Base-by-base conservation (phyloP, 2,329 filamentous ascomycete genomes). In the Fusarium sp. region DNA sequence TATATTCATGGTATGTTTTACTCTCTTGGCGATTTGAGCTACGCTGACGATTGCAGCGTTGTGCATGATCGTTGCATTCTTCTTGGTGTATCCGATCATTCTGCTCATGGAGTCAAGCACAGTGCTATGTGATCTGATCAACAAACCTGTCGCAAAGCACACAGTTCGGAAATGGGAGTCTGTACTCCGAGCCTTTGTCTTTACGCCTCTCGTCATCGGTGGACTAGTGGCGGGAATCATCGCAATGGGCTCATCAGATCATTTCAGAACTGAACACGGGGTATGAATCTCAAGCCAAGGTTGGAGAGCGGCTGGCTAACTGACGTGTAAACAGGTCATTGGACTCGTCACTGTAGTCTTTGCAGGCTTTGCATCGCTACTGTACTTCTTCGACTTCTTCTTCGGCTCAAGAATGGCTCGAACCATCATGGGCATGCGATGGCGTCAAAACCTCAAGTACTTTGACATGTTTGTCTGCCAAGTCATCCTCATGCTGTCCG, bases 381-480 rank as follows among this genome's bases (percentile, higher is more conserved):
- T 66, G 1, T 66, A 41, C 52, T 66, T 66, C 21, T 66, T 60
- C 7, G 35, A 33, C 29, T 66, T 66, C 44, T 66, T 66, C 19
- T 66, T 66, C 8, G 54, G 49, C 4, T 35, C 33, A 0, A 46
- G 44, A n/a, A 16, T 66, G 27, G 33, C 45, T 1, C 52, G 63
- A 8, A 66, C 63, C 3, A 5, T 18, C 4, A 14, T 38, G 9
- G 51, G 63, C 0, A 41, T 51, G 45, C 33, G 62, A 1, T 66
- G 33, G 62, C 21, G 59, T 8, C 63, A 66, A 2, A 66, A 66
- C 9, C 5, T 66, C 7, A 55, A 60, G 6, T 66, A 66, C 16
- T 51, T 66, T 3, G 63, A 66, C 52, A 66, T 66, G 63, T 66
- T 66, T 11, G 62, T 66, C 7, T 66, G 63, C 1, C 63, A 66